These are phyloP conservation scores for Protomyces pachydermus DNA, from an alignment of 1,139 yeast species.

Conservation along the genomic window DNA sequence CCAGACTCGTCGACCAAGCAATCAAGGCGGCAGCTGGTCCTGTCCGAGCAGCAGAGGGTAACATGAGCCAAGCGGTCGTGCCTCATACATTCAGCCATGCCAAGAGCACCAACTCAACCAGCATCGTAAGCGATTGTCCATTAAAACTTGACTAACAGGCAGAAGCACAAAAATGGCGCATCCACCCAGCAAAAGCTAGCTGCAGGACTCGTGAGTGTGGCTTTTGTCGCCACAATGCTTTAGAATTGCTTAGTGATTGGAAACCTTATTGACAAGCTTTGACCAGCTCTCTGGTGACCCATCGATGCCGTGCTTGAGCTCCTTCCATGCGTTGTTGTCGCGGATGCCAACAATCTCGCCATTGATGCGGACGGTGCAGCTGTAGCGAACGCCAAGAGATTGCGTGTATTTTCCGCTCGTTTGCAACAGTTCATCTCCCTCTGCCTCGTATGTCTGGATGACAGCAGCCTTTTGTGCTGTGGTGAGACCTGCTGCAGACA, in stretches of 20 bases:
- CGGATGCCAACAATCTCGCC: conserved; percentile 9
- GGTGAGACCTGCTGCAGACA: not conserved
- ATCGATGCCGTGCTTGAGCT: conserved; percentile 2
- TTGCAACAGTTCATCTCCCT: conserved; percentile 1
- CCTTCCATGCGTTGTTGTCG: conserved; percentile 9
- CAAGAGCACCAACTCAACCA: no score
- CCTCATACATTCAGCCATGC: no score
- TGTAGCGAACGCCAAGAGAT: conserved; percentile 1
- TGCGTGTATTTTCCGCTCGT: conserved; percentile 2
- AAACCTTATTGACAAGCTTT: not conserved
- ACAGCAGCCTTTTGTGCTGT: not conserved
- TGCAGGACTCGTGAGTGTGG: not conserved
- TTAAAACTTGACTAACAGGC: not conserved
- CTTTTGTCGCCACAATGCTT: not conserved
- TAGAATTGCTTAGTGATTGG: not conserved
- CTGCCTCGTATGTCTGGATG: not conserved
- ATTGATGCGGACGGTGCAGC: conserved; percentile 7
- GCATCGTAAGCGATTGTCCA: not conserved
- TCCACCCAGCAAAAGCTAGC: not conserved
- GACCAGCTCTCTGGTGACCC: conserved; percentile 13
- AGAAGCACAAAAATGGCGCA: not conserved
- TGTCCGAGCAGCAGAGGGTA: not conserved
- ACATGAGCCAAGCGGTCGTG: not conserved
- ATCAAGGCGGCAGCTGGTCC: not conserved
- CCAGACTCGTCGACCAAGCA: not conserved